Conservation (phyloP, 2,329 filamentous ascomycete species). For the Thelonectria blattea region DNA sequence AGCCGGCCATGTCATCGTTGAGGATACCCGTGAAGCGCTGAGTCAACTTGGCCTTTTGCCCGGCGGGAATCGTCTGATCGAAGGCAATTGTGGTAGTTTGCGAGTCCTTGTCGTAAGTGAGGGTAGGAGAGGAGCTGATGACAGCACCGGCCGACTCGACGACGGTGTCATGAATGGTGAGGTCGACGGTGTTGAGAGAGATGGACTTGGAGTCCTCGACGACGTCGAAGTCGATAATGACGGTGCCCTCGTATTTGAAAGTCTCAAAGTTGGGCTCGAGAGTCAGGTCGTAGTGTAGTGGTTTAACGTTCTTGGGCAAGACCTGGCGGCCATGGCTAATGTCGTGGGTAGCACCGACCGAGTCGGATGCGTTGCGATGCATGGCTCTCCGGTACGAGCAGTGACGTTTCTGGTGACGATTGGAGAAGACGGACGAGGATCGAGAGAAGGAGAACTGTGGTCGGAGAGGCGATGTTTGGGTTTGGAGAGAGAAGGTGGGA, state of each 20-base stretch:
- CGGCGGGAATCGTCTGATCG: conserved; percentile 72
- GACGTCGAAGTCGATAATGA: conserved; percentile 86
- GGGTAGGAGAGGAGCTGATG: conserved; percentile 47
- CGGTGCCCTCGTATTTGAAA: conserved; percentile 84
- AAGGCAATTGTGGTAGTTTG: conserved; percentile 87
- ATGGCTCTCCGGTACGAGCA: conserved; percentile 41
- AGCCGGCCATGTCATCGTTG: conserved; percentile 96
- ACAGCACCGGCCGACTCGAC: conserved; percentile 54
- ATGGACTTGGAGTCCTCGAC: conserved; percentile 83
- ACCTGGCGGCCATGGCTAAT: conserved; percentile 68
- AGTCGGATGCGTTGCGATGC: conserved; percentile 37
- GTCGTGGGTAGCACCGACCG: conserved; percentile 34
- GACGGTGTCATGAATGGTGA: conserved; percentile 75
- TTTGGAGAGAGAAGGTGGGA: background rate
- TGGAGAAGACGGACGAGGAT: background rate
- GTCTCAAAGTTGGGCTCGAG: conserved; percentile 90
- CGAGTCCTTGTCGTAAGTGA: conserved; percentile 77
- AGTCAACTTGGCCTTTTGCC: conserved; percentile 71
- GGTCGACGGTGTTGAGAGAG: conserved; percentile 84
- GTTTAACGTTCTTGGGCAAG: conserved; percentile 88
- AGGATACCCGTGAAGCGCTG: conserved; percentile 74
- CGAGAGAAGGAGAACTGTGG: background rate
- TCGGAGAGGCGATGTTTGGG: background rate
- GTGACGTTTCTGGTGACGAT: conserved; percentile 33
- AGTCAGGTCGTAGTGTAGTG: conserved; percentile 88